Percentiles rank a stretch among this genome's conserved stretches.
These are phyloP conservation scores for Sequoiadendron giganteum DNA, from an alignment of 75 land plant species.

Conservation along the genomic window DNA sequence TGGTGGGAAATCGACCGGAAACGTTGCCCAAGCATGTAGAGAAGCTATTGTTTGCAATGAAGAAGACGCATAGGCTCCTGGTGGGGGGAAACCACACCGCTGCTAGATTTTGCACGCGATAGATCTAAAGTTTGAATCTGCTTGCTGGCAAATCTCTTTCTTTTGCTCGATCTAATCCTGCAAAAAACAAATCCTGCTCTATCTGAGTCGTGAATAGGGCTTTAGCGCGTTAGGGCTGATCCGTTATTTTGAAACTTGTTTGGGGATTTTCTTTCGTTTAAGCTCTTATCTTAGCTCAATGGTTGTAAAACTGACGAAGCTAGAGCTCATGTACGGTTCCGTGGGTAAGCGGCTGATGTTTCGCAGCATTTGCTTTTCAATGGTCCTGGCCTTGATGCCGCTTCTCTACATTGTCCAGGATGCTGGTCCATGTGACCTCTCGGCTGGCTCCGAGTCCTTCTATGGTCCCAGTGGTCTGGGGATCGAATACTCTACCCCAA, in stretches of 20 bases:
- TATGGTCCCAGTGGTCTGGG: not conserved
- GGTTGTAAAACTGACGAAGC: slow-evolving; percentile 6
- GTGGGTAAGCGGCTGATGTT: not conserved
- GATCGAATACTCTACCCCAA: not conserved
- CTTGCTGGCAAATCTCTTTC: not conserved
- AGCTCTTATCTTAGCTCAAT: not conserved
- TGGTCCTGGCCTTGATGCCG: not conserved
- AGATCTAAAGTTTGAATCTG: not conserved
- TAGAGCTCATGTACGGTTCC: not conserved
- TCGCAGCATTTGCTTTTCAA: not conserved
- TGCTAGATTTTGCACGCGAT: slow-evolving; percentile 33
- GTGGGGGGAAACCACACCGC: slow-evolving; percentile 33
- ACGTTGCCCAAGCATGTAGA: not conserved
- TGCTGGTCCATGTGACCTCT: slow-evolving; percentile 3
- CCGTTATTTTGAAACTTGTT: not conserved
- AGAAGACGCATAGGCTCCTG: slow-evolving; percentile 9
- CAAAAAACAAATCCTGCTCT: not conserved
- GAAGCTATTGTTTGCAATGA: slow-evolving; percentile 2
- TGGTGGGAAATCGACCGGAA: slow-evolving; percentile 9
- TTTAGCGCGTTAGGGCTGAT: not conserved
- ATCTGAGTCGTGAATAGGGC: not conserved
- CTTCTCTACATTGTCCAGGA: not conserved
- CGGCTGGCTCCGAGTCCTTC: not conserved
- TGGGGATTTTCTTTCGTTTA: not conserved
- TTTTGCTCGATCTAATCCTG: slow-evolving; percentile 11